These are phyloP conservation scores for Rhodocollybia butyracea DNA, from an alignment of 768 basidiomycete genomes.

Conservation along the genomic window DNA sequence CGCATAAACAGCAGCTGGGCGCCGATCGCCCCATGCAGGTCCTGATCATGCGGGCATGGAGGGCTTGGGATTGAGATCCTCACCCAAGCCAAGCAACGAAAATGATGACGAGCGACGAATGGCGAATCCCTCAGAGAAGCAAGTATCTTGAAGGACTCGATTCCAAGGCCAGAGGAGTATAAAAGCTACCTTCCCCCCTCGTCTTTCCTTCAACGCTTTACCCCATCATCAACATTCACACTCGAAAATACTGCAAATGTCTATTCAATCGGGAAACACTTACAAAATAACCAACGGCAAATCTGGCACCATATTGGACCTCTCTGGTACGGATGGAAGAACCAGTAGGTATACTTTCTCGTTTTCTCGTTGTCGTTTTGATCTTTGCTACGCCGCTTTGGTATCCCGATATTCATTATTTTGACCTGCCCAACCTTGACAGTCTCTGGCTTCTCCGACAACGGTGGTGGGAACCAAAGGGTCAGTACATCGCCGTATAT, in stretches of 20 bases:
- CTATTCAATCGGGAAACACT: neutral
- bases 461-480: constrained; percentile 41
- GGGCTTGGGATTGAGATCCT: too few relatives aligned
- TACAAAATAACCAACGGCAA: constrained; percentile 38
- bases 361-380: neutral
- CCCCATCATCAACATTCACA: neutral
- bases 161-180: too few relatives aligned
- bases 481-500: constrained; percentile 19
- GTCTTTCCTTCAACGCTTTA: neutral
- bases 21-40: too few relatives aligned
- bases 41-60: too few relatives aligned
- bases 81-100: too few relatives aligned
- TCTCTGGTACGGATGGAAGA: constrained; percentile 41
- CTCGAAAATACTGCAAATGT: neutral
- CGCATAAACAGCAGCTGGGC: too few relatives aligned
- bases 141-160: too few relatives aligned
- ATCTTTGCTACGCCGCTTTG: too few relatives aligned
- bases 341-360: constrained; percentile 26
- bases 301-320: constrained; percentile 39
- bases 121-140: too few relatives aligned
- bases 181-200: neutral
- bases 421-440: neutral
- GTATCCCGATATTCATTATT: neutral
- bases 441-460: constrained; percentile 40
- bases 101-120: too few relatives aligned